Percentiles rank a stretch among this genome's conserved stretches.
phyloP scores from a whole-genome alignment of 2,329 filamentous ascomycete species.

The Neurospora sp. region DNA sequence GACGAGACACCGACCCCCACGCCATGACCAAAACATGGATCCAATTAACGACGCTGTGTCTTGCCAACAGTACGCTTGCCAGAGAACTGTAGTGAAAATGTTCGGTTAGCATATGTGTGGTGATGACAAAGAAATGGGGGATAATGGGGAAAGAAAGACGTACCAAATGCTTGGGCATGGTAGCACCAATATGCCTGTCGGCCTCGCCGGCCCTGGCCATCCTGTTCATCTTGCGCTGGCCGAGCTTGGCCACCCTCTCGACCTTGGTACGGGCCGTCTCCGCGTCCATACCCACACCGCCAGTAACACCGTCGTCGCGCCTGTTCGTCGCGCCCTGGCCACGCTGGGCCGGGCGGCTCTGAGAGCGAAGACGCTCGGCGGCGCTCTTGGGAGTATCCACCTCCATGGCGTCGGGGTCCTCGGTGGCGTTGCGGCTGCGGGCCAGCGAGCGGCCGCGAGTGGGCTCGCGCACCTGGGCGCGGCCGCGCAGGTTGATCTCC shows the following conservation, averaged over 20 bases:
- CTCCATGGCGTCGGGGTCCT: constrained; percentile 68
- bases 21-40: not conserved
- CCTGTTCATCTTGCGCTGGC: constrained; percentile 97
- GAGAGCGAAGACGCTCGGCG: constrained; percentile 55
- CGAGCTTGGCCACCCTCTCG: constrained; percentile 76
- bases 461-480: constrained; percentile 45
- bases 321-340: constrained; percentile 55
- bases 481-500: constrained; percentile 61
- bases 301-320: constrained; percentile 60
- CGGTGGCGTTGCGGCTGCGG: constrained; percentile 51
- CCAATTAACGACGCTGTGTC: constrained; percentile 54
- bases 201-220: constrained; percentile 96
- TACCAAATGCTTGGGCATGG: constrained; percentile 85
- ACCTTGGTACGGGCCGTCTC: constrained; percentile 62
- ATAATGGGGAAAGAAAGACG: constrained; percentile 25
- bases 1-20: not conserved
- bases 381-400: constrained; percentile 40
- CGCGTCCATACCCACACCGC: constrained; percentile 31
- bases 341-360: constrained; percentile 46
- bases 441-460: constrained; percentile 61
- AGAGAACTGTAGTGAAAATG: constrained; percentile 45
- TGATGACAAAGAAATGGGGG: not conserved
- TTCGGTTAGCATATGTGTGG: constrained; percentile 22
- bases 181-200: constrained; percentile 76
- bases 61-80: constrained; percentile 94